Conservation (phyloP, 768 basidiomycete genomes). For the Coprinopsis marcescibilis region DNA sequence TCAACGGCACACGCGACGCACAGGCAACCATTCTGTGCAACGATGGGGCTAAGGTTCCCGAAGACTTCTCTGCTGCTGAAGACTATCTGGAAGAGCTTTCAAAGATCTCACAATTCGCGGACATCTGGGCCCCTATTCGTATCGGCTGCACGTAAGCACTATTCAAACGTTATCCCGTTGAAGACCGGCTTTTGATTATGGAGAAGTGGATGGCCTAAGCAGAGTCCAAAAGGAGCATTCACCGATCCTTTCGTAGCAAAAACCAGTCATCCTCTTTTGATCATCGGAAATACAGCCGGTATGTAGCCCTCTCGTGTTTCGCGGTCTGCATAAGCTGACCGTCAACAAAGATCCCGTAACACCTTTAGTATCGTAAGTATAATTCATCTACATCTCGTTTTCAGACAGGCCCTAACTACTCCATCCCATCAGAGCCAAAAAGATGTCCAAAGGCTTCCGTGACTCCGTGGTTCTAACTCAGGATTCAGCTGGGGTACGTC, state of each 20-base stretch:
- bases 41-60: slow-evolving; percentile 28
- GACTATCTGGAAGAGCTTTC: slow-evolving; percentile 22
- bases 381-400: background rate
- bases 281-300: slow-evolving; percentile 38
- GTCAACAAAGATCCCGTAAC: slow-evolving; percentile 24
- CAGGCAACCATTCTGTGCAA: slow-evolving; percentile 25
- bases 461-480: slow-evolving; percentile 37
- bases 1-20: slow-evolving; percentile 15
- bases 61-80: slow-evolving; percentile 21
- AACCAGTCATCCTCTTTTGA: slow-evolving; percentile 33
- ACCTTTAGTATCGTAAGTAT: slow-evolving; percentile 22
- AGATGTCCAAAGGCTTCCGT: slow-evolving; percentile 30
- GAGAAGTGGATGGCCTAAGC: slow-evolving; percentile 12
- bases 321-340: background rate
- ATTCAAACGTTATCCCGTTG: background rate
- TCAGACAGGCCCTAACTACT: background rate
- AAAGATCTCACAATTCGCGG: slow-evolving; percentile 25
- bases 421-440: slow-evolving; percentile 29
- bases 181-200: background rate
- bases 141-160: slow-evolving; percentile 26
- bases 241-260: slow-evolving; percentile 31
- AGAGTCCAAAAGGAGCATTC: slow-evolving; percentile 5
- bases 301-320: background rate
- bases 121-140: slow-evolving; percentile 24
- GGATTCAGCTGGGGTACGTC: slow-evolving; percentile 34